Evolutionary conservation across 192 early-diverging fungal genomes (phyloP).

Genomic region (Glomus cerebriforme): DNA sequence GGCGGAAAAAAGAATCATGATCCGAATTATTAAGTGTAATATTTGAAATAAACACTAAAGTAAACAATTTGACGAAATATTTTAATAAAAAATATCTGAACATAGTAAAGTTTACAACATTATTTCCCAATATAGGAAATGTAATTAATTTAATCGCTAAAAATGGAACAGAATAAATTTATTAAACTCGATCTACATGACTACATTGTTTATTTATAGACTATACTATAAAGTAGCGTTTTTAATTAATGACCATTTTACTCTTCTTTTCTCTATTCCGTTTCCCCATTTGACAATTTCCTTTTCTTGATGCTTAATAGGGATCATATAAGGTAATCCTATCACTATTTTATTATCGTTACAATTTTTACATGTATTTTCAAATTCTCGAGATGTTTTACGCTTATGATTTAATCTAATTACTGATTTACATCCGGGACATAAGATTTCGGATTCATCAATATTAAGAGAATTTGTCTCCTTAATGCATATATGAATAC

Average conservation of each 20-base stretch:
- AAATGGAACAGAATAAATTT: not conserved
- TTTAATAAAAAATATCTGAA: too few species aligned
- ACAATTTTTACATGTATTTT: conserved; percentile 6
- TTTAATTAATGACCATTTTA: too few species aligned
- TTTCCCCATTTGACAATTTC: too few species aligned
- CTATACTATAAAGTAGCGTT: too few species aligned
- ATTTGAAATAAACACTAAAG: not conserved
- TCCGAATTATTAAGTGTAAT: not conserved
- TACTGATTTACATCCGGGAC: not conserved
- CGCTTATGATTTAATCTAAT: not conserved
- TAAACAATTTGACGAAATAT: not conserved
- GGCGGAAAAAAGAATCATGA: not conserved
- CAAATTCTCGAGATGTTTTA: not conserved
- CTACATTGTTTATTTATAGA: too few species aligned
- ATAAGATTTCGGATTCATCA: not conserved
- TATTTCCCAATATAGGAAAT: not conserved
- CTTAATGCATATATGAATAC: not conserved
- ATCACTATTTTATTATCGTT: not conserved
- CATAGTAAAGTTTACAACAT: not conserved
- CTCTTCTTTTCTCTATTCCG: too few species aligned
- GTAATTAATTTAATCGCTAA: not conserved
- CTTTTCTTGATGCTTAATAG: not conserved
- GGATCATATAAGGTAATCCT: not conserved
- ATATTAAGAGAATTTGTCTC: not conserved
- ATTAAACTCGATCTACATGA: too few species aligned